phyloP scores from a whole-genome alignment of 2,329 filamentous ascomycete genomes.

The Huntiella omanensis region DNA sequence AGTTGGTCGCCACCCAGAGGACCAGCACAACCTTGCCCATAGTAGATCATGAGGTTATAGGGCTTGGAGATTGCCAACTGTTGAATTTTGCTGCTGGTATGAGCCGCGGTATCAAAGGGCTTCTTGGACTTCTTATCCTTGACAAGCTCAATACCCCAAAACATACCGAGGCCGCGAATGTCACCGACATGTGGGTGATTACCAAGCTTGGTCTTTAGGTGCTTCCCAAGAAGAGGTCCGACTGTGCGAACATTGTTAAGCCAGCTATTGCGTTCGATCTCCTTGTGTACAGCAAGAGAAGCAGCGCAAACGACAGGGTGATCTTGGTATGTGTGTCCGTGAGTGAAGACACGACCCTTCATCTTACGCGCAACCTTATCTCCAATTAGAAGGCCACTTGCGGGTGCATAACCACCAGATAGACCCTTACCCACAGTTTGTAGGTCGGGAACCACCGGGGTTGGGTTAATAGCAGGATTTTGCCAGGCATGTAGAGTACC shows the following conservation, averaged over 20 bases:
- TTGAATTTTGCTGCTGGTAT: not conserved
- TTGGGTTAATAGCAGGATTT: conserved; percentile 18
- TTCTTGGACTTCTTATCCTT: conserved; percentile 19
- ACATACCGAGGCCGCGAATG: conserved; percentile 38
- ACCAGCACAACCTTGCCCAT: conserved; percentile 7
- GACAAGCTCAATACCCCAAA: conserved; percentile 30
- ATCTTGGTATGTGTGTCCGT: conserved; percentile 44
- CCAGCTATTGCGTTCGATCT: conserved; percentile 37
- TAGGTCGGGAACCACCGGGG: conserved; percentile 41
- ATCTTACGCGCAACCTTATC: conserved; percentile 28
- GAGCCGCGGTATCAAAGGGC: conserved; percentile 17
- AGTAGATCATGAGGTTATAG: conserved; percentile 2
- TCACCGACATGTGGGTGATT: conserved; percentile 35
- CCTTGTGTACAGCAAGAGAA: conserved; percentile 41
- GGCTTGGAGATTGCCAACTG: not conserved
- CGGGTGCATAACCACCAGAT: conserved; percentile 41
- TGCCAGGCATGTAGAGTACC: conserved; percentile 45
- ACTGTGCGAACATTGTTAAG: conserved; percentile 37
- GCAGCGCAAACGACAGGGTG: conserved; percentile 41
- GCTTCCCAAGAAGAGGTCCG: conserved; percentile 28
- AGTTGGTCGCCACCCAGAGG: conserved; percentile 43
- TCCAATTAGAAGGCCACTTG: conserved; percentile 40
- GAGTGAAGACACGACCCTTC: conserved; percentile 21
- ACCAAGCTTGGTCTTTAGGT: conserved; percentile 25
- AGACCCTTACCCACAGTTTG: conserved; percentile 49